Evolutionary conservation across 1,284 basidiomycete genomes (phyloP).

Genomic region (Ganoderma sinense): DNA sequence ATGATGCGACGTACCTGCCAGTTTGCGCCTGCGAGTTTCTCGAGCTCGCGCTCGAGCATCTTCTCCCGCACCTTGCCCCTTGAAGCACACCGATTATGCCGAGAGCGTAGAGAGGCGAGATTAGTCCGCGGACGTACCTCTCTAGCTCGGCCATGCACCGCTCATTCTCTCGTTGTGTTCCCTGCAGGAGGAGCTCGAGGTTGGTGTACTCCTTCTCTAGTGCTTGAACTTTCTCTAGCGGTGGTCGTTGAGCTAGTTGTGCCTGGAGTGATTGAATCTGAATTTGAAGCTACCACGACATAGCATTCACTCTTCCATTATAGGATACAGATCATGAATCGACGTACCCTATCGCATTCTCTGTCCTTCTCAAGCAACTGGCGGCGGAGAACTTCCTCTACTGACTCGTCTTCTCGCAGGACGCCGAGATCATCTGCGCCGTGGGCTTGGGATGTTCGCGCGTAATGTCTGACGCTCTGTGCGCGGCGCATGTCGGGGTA

Average conservation of each 20-base stretch:
- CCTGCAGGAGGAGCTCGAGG: constrained; percentile 73
- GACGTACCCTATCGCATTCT: constrained; percentile 70
- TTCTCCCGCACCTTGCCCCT: constrained; percentile 59
- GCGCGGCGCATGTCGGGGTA: constrained; percentile 38
- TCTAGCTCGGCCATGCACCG: constrained; percentile 79
- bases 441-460: constrained; percentile 54
- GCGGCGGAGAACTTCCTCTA: constrained; percentile 65
- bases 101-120: too few species aligned
- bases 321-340: background rate
- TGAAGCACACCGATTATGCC: background rate
- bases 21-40: constrained; percentile 72
- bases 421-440: constrained; percentile 63
- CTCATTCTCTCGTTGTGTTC: constrained; percentile 81
- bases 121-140: constrained; percentile 48
- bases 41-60: constrained; percentile 73
- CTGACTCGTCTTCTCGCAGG: constrained; percentile 67
- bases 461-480: constrained; percentile 54
- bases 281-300: constrained; percentile 51
- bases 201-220: constrained; percentile 75
- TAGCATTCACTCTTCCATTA: background rate
- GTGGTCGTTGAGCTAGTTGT: constrained; percentile 68
- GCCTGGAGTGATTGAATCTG: constrained; percentile 68
- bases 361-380: constrained; percentile 75
- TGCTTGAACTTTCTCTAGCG: constrained; percentile 66
- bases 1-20: constrained; percentile 65